Conservation (phyloP, 768 basidiomycete genomes). For the Rhizopogon salebrosus region DNA sequence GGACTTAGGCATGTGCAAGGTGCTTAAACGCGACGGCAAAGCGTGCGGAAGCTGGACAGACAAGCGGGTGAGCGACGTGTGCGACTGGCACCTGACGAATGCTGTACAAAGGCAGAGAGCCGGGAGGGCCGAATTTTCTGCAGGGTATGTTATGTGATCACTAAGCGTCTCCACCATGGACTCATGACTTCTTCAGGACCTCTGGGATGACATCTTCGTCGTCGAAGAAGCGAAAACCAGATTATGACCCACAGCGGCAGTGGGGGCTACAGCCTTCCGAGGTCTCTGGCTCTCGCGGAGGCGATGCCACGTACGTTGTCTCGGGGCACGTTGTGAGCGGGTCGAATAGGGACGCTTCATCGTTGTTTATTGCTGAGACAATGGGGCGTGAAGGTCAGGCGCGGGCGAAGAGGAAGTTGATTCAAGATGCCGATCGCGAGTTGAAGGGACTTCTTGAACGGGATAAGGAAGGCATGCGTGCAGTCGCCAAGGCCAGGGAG, state of each 20-base stretch:
- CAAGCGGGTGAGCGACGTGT: conserved; percentile 78
- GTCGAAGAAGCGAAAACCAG: conserved; percentile 44
- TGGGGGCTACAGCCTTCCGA: conserved; percentile 68
- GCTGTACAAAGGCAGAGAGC: conserved; percentile 74
- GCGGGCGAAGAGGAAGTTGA: conserved; percentile 58
- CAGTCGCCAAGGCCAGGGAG: conserved; percentile 57
- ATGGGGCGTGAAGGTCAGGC: conserved; percentile 80
- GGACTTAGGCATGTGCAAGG: conserved; percentile 84
- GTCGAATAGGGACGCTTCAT: conserved; percentile 22
- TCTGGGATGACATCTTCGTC: conserved; percentile 57
- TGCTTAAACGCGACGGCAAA: conserved; percentile 73
- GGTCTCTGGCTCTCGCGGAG: conserved; percentile 17
- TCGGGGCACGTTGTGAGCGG: conserved; percentile 71
- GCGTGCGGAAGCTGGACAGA: conserved; percentile 88
- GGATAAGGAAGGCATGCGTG: conserved; percentile 65
- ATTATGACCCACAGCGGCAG: conserved; percentile 65
- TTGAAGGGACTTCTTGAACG: conserved; percentile 56
- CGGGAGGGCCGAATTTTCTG: conserved; percentile 79
- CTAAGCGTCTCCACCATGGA: not conserved
- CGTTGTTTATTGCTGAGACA: conserved; percentile 58
- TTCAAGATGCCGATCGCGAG: conserved; percentile 54
- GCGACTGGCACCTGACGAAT: conserved; percentile 86
- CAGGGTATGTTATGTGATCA: conserved; percentile 49
- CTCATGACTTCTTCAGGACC: conserved; percentile 41
- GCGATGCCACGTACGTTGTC: conserved; percentile 70